Evolutionary conservation across 306 rosid species (phyloP), one percentile per base, ranked within the genome.

Genomic region (Ormosia emarginata): DNA sequence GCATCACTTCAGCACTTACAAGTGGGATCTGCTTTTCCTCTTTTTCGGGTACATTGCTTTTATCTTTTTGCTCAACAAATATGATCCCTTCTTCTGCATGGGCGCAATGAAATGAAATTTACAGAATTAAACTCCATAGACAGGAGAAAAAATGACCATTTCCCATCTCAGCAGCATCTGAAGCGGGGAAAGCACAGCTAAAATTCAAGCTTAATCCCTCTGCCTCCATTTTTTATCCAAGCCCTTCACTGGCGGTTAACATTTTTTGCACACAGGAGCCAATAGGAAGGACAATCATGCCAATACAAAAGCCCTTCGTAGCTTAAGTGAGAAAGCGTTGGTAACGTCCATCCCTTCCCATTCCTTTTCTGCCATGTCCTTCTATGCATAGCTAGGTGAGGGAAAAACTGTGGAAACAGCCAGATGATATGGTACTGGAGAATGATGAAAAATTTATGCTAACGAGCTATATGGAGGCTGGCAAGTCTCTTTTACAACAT

Each of bases 391-490:
- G 33, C 12, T 29, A 41, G 3, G 77, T 4, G 44, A 39, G 34
- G 5, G 8, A n/a, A 5, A 52, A 53, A 30, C 0, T 41, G 71
- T 15, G 50, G 49, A 73, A 56, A 56, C 8, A 36, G 52, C 2
- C 66, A 50, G 14, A 74, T 32, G 43, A 81, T 67, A 75, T 82
- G 57, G 67, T 24, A 24, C 24, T 24, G 24, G 24, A 18, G 36
- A 57, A 57, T 18, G 24, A 8, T 52, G 41, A 72, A 59, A 58
- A 34, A 29, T 24, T 61, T 59, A 67, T 39, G 74, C 55, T 68
- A 59, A 63, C 69, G 46, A 74, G 71, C 17, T 75, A 47, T 70
- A 73, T 43, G 81, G 77, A 64, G 74, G 71, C 81, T 43, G 67
- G 17, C 15, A 77, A 67, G 78, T 78, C 71, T 34, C 36, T 73